Evolutionary conservation across 305 asterid species (phyloP), one percentile per base, ranked within the genome.

Genomic region (Andrographis paniculata): DNA sequence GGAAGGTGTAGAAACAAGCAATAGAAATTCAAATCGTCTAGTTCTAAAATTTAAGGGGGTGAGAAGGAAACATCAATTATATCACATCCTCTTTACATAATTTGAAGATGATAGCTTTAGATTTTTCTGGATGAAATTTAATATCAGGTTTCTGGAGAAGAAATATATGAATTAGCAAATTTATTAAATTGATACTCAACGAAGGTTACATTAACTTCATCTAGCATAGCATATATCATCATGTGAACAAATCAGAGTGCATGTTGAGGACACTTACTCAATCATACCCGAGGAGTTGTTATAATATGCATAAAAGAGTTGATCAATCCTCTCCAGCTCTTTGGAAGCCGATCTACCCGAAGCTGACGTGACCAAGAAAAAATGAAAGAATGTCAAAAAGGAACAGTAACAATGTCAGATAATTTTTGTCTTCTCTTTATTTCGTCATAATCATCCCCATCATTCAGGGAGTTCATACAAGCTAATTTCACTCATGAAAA

Each of bases 291-390:
- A 63, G 31, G 74, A 65, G 51, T 52, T 68, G 64, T 50, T 75
- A 6, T 78, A 71, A 65, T 82, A 85, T 21, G 74, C 48, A 71
- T 68, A 36, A 65, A 79, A 89, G 38, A 89, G 65, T 59, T 82
- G 94, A 66, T 89, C 95, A 10, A 85, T 78, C 30, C 94, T 76
- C 63, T 89, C 96, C 69, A 74, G 74, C 70, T 85, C 95, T 70
- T 80, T 89, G 50, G 76, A 54, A 51, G 95, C 85, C 62, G 91
- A 87, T 76, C 74, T 89, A 64, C 95, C 75, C 12, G 95, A 72
- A 58, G 93, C 98, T 89, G 77, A n/a, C n/a, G n/a, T n/a, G 8
- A 24, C 4, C 30, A 4, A 3, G 30, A 24, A 24, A 58, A 37
- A 42, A 45, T 42, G 53, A 52, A 35, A 66, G 44, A 61, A 22